Percentiles rank a stretch among this genome's conserved stretches.
Conservation (phyloP, 2,329 filamentous ascomycete species). For the Xylariaceae sp. region DNA sequence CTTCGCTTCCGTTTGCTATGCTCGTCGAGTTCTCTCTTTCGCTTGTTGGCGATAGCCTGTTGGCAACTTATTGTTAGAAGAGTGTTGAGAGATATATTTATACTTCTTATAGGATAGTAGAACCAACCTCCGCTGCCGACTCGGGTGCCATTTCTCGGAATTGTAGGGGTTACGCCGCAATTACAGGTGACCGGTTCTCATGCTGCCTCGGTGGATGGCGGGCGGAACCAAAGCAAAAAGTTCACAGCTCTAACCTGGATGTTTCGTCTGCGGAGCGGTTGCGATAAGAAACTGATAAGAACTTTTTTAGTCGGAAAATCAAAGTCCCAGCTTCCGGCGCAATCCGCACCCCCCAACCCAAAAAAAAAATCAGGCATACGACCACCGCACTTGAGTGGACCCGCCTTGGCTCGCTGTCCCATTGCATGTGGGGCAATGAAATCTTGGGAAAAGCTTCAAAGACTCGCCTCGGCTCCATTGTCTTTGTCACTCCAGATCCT, state of each 20-base stretch:
- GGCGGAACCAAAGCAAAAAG: conserved; percentile 31
- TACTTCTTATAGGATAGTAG: neutral
- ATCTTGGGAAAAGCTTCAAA: conserved; percentile 28
- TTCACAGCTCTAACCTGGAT: conserved; percentile 29
- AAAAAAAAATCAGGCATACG: no score
- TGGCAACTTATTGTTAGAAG: conserved; percentile 21
- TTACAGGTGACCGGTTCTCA: neutral
- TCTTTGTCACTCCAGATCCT: conserved; percentile 13
- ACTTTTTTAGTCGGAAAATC: conserved; percentile 21
- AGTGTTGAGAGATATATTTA: neutral
- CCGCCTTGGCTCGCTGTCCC: no score
- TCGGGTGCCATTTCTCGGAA: conserved; percentile 38
- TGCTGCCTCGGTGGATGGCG: conserved; percentile 7
- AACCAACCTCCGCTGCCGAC: conserved; percentile 36
- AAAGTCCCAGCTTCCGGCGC: conserved; percentile 2
- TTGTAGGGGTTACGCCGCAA: conserved; percentile 8
- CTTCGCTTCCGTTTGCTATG: conserved; percentile 50
- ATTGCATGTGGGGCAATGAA: conserved; percentile 19
- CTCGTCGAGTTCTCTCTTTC: conserved; percentile 55
- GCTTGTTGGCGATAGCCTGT: conserved; percentile 51
- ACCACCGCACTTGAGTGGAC: neutral
- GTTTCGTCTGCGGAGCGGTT: conserved; percentile 33
- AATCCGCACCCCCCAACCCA: neutral
- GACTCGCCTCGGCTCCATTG: conserved; percentile 3
- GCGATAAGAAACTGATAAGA: conserved; percentile 41